Base-by-base conservation (phyloP, 805 yeast species). In the Lachancea fermentati region DNA sequence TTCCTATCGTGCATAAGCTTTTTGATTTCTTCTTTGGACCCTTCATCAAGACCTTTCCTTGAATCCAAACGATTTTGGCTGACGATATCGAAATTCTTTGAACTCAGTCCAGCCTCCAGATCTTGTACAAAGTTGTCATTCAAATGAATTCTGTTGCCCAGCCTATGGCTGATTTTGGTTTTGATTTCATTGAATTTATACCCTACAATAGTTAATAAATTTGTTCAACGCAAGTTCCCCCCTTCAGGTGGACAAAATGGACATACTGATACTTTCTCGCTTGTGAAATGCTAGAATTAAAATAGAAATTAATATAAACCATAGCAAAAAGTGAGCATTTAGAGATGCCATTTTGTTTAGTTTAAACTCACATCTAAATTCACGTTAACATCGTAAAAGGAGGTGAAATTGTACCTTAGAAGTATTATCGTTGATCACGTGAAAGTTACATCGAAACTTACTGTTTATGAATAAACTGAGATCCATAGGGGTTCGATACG, bases 41-140 rank as follows among this genome's bases (percentile, higher is more conserved):
- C 53, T 30, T 68, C 76, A 54, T 76, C 78, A 26, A 85, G 64
- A 0, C 93, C 93, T n/a, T 61, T 51, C 40, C 94, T 71, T 1
- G 64, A 30, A 51, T 85, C 95, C 16, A 58, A 59, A 11, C 70
- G 61, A 46, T 73, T 73, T 34, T 73, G 68, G 2, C 63, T 47
- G 3, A 52, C 49, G 8, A 85, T 54, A 55, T 80, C 75, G 52
- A 85, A 85, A 22, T 66, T 71, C 30, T 62, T 65, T 4, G 91
- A 82, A 19, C 70, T 63, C 17, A 85, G 58, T 0, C 91, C 91
- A 5, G 65, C 61, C 34, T 75, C 77, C 8, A 73, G 50, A 51
- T 80, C 85, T n/a, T 66, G 65, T 18, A 55, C 51, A 51, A 73
- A 73, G 1, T 63, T 53, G 3, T 57, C 51, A 16, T 57, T 59